Evolutionary conservation across 2,329 filamentous ascomycete species (phyloP).

Genomic region (Colletotrichum ledebouriae): DNA sequence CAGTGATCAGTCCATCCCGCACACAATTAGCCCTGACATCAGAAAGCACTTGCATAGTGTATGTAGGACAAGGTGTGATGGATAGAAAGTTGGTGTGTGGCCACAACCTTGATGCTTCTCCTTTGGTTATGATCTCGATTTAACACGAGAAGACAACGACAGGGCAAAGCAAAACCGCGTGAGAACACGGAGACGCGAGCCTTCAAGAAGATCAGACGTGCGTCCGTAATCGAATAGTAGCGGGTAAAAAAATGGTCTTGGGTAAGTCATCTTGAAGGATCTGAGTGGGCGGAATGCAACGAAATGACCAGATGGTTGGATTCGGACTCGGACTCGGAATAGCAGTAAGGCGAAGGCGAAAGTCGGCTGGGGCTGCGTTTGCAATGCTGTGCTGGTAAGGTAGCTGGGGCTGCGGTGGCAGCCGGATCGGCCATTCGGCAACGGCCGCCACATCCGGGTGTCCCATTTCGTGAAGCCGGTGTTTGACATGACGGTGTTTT

Average conservation of each 20-base stretch:
- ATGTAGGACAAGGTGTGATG: constrained; percentile 31
- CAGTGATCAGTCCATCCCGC: constrained; percentile 35
- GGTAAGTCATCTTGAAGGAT: constrained; percentile 7
- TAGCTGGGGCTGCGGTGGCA: constrained; percentile 10
- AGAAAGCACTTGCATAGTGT: constrained; percentile 39
- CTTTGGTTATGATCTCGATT: constrained; percentile 39
- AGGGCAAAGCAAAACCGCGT: constrained; percentile 25
- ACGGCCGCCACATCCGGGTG: constrained; percentile 29
- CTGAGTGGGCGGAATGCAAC: constrained; percentile 14
- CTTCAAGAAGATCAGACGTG: constrained; percentile 25
- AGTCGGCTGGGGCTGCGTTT: constrained; percentile 14
- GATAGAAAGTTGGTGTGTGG: constrained; percentile 32
- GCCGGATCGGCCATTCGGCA: constrained; percentile 39
- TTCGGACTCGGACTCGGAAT: background rate
- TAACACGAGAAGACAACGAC: constrained; percentile 25
- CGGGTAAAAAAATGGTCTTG: constrained; percentile 11
- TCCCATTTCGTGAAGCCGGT: constrained; percentile 29
- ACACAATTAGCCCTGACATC: constrained; percentile 36
- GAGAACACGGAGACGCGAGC: constrained; percentile 27
- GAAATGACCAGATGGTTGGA: constrained; percentile 12
- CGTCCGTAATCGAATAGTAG: constrained; percentile 16
- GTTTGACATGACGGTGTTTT: background rate
- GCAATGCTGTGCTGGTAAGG: background rate
- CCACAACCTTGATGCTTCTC: constrained; percentile 2
- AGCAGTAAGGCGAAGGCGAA: constrained; percentile 1